phyloP scores from a whole-genome alignment of 1,139 yeast species.

The Spathaspora sp. region DNA sequence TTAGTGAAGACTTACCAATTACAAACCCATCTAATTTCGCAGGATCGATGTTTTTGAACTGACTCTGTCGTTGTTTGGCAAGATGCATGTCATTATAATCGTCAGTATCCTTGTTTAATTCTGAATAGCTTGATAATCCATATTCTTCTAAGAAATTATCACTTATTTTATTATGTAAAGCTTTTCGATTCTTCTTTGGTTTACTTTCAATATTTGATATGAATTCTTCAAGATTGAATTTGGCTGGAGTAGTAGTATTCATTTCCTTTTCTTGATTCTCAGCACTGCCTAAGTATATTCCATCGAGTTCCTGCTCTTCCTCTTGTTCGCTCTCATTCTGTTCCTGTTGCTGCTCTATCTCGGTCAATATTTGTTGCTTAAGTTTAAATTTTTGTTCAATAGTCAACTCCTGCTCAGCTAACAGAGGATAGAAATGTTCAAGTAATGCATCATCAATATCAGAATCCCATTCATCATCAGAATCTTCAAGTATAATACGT shows the following conservation, averaged over 20 bases:
- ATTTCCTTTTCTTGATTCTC: constrained; percentile 13
- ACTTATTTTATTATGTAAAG: constrained; percentile 29
- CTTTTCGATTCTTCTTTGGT: constrained; percentile 27
- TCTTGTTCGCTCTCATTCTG: constrained; percentile 9
- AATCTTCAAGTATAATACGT: constrained; percentile 26
- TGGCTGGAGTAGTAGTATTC: constrained; percentile 5
- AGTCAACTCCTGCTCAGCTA: constrained; percentile 33
- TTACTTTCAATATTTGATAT: constrained; percentile 21
- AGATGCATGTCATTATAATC: constrained; percentile 31
- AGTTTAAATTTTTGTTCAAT: constrained; percentile 38
- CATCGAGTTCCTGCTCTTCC: constrained; percentile 23
- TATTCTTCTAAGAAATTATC: constrained; percentile 42
- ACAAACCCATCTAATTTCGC: constrained; percentile 36
- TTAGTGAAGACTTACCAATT: constrained; percentile 29
- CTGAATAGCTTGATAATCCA: constrained; percentile 33
- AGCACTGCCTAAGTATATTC: constrained; percentile 38
- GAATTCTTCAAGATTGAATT: constrained; percentile 25
- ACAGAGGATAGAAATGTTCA: constrained; percentile 42
- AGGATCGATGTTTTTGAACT: constrained; percentile 24
- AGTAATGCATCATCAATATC: constrained; percentile 45
- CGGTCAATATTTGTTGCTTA: constrained; percentile 36
- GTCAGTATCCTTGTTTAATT: constrained; percentile 23
- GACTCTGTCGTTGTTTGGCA: constrained; percentile 18
- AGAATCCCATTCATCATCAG: constrained; percentile 45
- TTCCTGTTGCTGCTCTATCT: constrained; percentile 21